Conservation (phyloP, 345 rosid species). For the Salix dunnii region DNA sequence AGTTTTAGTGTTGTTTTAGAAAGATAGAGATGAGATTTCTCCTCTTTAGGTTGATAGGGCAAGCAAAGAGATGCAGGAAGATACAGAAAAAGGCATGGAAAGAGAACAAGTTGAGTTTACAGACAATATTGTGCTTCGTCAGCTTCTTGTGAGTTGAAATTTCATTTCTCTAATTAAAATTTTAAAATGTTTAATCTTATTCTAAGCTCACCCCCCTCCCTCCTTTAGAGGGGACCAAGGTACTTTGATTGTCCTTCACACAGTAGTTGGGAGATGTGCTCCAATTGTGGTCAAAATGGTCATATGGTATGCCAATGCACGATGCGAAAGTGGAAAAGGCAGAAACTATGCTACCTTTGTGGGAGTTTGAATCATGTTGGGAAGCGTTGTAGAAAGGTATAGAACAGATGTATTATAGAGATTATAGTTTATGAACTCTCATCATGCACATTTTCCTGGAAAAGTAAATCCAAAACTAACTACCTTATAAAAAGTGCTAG, state of each 20-base stretch:
- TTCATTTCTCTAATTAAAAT: not conserved
- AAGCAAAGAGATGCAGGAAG: not conserved
- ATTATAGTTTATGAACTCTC: not conserved
- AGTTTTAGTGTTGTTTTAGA: not conserved
- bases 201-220: not conserved
- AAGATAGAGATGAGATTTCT: not conserved
- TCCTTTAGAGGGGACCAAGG: not conserved
- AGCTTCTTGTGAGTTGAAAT: not conserved
- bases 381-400: not conserved
- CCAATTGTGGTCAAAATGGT: not conserved
- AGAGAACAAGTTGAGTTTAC: not conserved
- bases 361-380: not conserved
- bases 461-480: not conserved
- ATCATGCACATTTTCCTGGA: not conserved
- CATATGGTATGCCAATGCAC: not conserved
- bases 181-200: not conserved
- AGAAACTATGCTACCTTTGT: not conserved
- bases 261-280: not conserved
- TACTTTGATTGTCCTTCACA: not conserved
- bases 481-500: not conserved
- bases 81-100: not conserved
- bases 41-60: not conserved
- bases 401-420: not conserved
- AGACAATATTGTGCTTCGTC: not conserved
- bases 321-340: not conserved